Conservation (phyloP, 176 grass and related monocot genomes). For the Hordeum vulgare region DNA sequence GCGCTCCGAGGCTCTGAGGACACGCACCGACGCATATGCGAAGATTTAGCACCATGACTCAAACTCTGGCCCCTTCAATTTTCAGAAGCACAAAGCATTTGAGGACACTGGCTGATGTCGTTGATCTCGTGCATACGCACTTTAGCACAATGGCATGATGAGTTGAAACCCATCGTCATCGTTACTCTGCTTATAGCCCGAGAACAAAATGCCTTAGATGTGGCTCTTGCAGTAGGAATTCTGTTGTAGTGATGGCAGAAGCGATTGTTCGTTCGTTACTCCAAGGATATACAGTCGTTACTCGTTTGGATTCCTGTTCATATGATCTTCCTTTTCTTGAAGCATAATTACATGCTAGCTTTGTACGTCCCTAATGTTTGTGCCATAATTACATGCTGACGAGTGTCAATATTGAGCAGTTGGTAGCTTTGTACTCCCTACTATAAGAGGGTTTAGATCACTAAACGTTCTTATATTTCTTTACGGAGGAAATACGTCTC, state of each 20-base stretch:
- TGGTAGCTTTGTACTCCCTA: too few relatives aligned
- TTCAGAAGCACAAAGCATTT: slow-evolving; percentile 12
- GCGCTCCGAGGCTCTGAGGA: slow-evolving; percentile 55
- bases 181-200: background rate
- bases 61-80: background rate
- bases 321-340: background rate
- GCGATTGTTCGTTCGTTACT: background rate
- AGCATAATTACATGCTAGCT: background rate
- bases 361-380: slow-evolving; percentile 11
- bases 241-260: slow-evolving; percentile 13
- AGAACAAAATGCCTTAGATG: slow-evolving; percentile 5
- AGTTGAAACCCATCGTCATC: background rate
- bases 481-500: too few relatives aligned
- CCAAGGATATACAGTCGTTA: slow-evolving; percentile 3
- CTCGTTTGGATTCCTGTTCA: slow-evolving; percentile 15
- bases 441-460: too few relatives aligned
- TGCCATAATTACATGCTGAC: background rate
- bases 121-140: background rate
- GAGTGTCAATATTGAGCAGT: too few relatives aligned
- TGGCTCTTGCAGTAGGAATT: slow-evolving; percentile 7
- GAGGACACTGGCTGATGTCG: background rate
- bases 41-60: slow-evolving; percentile 47
- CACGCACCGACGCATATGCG: slow-evolving; percentile 34
- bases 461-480: too few relatives aligned
- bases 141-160: background rate